Conservation (phyloP, 768 basidiomycete species). For the Boletus vermiculosoides region DNA sequence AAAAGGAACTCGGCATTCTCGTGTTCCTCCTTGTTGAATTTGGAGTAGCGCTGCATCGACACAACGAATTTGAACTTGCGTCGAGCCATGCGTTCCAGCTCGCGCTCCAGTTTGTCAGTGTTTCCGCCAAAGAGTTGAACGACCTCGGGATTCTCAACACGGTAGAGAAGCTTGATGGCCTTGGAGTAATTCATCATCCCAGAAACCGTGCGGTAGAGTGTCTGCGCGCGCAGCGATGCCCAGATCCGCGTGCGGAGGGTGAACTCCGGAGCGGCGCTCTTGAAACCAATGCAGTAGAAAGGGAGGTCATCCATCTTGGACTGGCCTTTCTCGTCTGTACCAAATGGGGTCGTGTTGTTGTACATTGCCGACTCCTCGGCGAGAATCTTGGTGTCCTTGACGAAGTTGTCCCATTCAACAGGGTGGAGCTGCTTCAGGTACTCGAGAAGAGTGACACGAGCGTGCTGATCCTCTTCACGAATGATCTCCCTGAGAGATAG, state of each 20-base stretch:
- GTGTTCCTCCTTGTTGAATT: slow-evolving; percentile 99
- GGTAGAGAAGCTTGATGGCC: slow-evolving; percentile 98
- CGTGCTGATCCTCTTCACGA: slow-evolving; percentile 95
- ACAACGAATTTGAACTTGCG: slow-evolving; percentile 99
- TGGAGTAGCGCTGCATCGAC: slow-evolving; percentile 98
- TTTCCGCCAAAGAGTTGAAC: slow-evolving; percentile 97
- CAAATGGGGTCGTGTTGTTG: slow-evolving; percentile 72
- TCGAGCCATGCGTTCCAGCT: slow-evolving; percentile 95
- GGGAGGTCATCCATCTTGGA: slow-evolving; percentile 91
- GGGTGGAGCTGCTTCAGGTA: slow-evolving; percentile 98
- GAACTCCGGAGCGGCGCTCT: slow-evolving; percentile 96
- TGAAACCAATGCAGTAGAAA: slow-evolving; percentile 99
- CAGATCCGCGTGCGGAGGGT: slow-evolving; percentile 98
- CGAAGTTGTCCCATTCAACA: slow-evolving; percentile 99
- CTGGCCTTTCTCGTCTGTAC: slow-evolving; percentile 76
- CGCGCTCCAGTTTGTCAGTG: slow-evolving; percentile 93
- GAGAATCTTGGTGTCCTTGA: slow-evolving; percentile 98
- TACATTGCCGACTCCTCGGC: slow-evolving; percentile 92
- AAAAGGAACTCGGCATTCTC: slow-evolving; percentile 98
- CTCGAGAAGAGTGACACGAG: slow-evolving; percentile 94
- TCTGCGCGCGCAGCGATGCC: slow-evolving; percentile 98
- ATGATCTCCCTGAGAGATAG: slow-evolving; percentile 97
- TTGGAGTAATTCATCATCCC: slow-evolving; percentile 99
- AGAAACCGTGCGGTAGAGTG: slow-evolving; percentile 96
- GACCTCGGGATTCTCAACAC: slow-evolving; percentile 98